Evolutionary conservation across 345 rosid genomes (phyloP).

Genomic region (Aegle marmelos): DNA sequence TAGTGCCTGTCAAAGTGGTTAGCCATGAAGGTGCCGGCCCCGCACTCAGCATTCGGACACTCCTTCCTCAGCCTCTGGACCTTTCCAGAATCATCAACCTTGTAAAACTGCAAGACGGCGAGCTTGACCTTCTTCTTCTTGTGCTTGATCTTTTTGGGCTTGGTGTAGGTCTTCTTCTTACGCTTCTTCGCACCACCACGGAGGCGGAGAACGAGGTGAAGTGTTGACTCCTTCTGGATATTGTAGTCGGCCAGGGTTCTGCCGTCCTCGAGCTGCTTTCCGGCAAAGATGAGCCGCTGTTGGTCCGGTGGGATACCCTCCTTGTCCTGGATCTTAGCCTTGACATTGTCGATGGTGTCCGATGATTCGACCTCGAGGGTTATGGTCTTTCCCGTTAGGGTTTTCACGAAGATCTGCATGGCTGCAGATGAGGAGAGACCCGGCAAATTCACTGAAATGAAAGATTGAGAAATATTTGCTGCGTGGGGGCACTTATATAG

Average conservation of each 20-base stretch:
- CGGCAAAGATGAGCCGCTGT: slow-evolving; percentile 64
- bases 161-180: slow-evolving; percentile 77
- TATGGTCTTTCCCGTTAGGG: slow-evolving; percentile 71
- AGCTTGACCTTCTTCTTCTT: slow-evolving; percentile 73
- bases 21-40: slow-evolving; percentile 73
- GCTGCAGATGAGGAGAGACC: neutral
- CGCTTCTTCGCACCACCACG: slow-evolving; percentile 75
- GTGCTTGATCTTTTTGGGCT: slow-evolving; percentile 71
- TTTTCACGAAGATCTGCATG: slow-evolving; percentile 78
- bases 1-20: slow-evolving; percentile 66
- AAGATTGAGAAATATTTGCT: neutral
- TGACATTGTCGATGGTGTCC: slow-evolving; percentile 65
- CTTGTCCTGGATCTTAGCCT: slow-evolving; percentile 70
- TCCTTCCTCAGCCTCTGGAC: slow-evolving; percentile 67
- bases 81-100: slow-evolving; percentile 58
- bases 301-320: slow-evolving; percentile 69
- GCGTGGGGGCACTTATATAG: slow-evolving; percentile 7
- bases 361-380: slow-evolving; percentile 67
- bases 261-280: slow-evolving; percentile 67
- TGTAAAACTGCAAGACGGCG: slow-evolving; percentile 57
- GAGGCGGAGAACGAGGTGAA: slow-evolving; percentile 63
- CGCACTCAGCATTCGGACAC: slow-evolving; percentile 62
- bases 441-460: neutral
- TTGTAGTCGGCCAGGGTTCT: slow-evolving; percentile 71
- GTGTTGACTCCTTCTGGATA: slow-evolving; percentile 73